Base-by-base conservation (phyloP, 768 basidiomycete species). In the Tulasnella sp. region DNA sequence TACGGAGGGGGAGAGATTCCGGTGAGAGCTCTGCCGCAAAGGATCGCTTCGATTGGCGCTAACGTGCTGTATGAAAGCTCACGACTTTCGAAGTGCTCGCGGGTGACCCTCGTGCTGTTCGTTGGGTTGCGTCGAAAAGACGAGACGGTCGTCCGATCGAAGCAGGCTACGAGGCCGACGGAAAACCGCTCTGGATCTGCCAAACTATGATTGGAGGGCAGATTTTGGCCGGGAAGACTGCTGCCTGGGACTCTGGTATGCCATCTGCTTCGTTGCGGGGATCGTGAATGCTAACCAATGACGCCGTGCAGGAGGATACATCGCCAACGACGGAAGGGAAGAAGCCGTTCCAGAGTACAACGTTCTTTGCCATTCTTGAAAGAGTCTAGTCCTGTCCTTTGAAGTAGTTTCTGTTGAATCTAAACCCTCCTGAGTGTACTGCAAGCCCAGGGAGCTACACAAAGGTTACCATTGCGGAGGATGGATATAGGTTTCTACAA, bases 121-220 rank as follows among this genome's bases (percentile, higher is more conserved):
- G 70, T 40, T 76, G 76, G 76, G 76, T 19, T 8, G 58, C 29
- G 25, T 29, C 31, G 19, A 25, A 39, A 38, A n/a, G 4, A 34
- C 70, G 34, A 40, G 54, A 39, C 38, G 76, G 70, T 38, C 69
- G 37, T 0, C 76, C 76, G 14, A 45, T 76, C 39, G 76, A 76
- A 38, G 76, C 38, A 17, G 76, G 76, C n/a, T 72, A 72, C 52
- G 76, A 76, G 54, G 71, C 68, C 25, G 45, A 72, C 39, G 76
- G 76, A 39, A 71, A 76, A 29, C 70, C 71, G 17, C 40, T 76
- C 19, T 76, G 64, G 42, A 45, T 71, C n/a, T 72, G 72, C 40
- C 76, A 76, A 25, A 54, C 69, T 6, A 6, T 42, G 25, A 19
- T 71, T 29, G 45, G 37, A 29, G 49, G 36, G 1, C 14, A 25